Percentiles rank a stretch among this genome's conserved stretches.
phyloP scores from a whole-genome alignment of 2,329 filamentous ascomycete genomes.

The Achaetomium macrosporum region DNA sequence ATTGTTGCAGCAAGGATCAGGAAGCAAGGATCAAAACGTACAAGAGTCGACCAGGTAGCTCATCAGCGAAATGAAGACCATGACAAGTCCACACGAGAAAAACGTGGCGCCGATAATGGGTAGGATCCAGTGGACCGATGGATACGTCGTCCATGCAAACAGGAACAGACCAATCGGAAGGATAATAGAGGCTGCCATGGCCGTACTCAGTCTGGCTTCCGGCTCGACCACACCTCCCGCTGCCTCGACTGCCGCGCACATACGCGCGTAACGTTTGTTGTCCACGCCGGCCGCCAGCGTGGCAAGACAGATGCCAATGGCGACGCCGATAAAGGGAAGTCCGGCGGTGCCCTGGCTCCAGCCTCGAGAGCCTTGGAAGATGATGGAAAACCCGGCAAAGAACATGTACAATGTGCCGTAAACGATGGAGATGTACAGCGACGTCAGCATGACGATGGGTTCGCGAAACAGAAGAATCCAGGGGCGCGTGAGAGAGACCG shows the following conservation, averaged over 20 bases:
- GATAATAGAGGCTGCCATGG: background rate
- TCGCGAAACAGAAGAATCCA: conserved; percentile 65
- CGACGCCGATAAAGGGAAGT: conserved; percentile 63
- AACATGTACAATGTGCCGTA: conserved; percentile 55
- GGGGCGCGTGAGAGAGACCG: conserved; percentile 40
- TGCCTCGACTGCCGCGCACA: conserved; percentile 31
- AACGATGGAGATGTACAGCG: conserved; percentile 60
- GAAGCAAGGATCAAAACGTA: background rate
- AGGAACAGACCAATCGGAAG: conserved; percentile 44
- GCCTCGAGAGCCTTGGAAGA: conserved; percentile 55
- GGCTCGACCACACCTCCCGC: background rate
- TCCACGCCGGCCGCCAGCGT: conserved; percentile 56
- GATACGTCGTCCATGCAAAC: conserved; percentile 59
- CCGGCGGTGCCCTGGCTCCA: conserved; percentile 56
- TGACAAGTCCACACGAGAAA: conserved; percentile 43
- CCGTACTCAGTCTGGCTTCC: background rate
- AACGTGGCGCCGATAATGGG: conserved; percentile 34
- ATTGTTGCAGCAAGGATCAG: background rate
- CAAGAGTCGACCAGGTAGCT: conserved; percentile 63
- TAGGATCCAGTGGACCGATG: conserved; percentile 30
- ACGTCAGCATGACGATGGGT: conserved; percentile 61
- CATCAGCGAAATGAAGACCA: conserved; percentile 60
- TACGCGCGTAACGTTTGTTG: conserved; percentile 48
- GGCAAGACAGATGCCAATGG: conserved; percentile 55
- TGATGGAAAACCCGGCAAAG: conserved; percentile 58